Percentiles rank a stretch among this genome's conserved stretches.
Evolutionary conservation across 768 basidiomycete species (phyloP).

Genomic region (Termitomyces eurrhizus): DNA sequence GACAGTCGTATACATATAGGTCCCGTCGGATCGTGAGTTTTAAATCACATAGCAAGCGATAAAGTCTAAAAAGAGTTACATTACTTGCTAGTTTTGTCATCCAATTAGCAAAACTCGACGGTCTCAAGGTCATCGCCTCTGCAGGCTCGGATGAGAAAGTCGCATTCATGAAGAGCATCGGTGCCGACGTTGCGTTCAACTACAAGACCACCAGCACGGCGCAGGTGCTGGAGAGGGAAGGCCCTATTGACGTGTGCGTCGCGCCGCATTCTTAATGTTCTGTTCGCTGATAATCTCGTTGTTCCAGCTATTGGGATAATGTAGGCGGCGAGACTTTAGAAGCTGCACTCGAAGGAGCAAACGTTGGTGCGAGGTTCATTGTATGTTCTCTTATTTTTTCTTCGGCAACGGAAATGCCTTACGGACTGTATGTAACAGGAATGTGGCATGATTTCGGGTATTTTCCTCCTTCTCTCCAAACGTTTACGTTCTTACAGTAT

Average conservation of each 20-base stretch:
- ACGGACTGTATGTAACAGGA: slow-evolving; percentile 20
- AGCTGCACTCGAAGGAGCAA: slow-evolving; percentile 45
- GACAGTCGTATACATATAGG: slow-evolving; percentile 1
- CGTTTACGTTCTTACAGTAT: neutral
- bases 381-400: slow-evolving; percentile 19
- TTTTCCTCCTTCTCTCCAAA: neutral
- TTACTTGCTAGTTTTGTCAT: slow-evolving; percentile 35
- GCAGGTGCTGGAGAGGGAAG: slow-evolving; percentile 52
- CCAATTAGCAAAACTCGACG: slow-evolving; percentile 48
- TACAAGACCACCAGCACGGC: slow-evolving; percentile 58
- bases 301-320: slow-evolving; percentile 47
- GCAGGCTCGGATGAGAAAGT: slow-evolving; percentile 77
- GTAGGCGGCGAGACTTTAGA: slow-evolving; percentile 62
- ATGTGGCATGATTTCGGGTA: slow-evolving; percentile 37
- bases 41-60: neutral
- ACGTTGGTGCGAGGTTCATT: slow-evolving; percentile 44
- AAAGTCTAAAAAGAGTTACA: neutral
- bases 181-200: slow-evolving; percentile 69
- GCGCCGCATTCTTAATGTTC: neutral
- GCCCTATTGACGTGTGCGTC: slow-evolving; percentile 42
- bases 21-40: slow-evolving; percentile 44
- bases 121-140: slow-evolving; percentile 64
- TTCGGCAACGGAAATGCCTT: neutral
- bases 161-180: slow-evolving; percentile 52
- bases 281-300: neutral